Conservation (phyloP, 106 monocot species). For the Dendrobium catenatum region DNA sequence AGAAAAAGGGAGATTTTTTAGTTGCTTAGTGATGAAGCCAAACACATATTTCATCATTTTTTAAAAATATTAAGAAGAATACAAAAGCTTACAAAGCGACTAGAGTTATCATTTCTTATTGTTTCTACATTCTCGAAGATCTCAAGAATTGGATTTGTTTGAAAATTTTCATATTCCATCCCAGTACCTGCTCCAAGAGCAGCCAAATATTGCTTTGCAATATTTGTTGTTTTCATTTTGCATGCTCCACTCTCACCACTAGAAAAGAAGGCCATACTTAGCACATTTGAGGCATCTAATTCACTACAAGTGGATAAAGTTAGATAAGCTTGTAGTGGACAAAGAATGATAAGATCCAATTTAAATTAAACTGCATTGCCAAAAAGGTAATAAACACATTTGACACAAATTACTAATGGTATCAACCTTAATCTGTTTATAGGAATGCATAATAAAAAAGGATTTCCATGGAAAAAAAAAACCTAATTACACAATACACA, state of each 20-base stretch:
- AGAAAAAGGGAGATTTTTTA: background rate
- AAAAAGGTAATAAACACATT: background rate
- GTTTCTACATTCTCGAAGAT: slow-evolving; percentile 97
- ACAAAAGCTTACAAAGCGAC: slow-evolving; percentile 79
- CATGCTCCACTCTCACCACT: slow-evolving; percentile 99
- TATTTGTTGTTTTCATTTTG: slow-evolving; percentile 98
- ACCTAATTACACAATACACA: background rate
- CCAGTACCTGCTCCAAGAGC: slow-evolving; percentile 93
- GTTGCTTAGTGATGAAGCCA: background rate
- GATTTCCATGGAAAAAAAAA: background rate
- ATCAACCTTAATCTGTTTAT: background rate
- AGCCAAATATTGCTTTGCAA: slow-evolving; percentile 98
- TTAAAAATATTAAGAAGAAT: slow-evolving; percentile 3
- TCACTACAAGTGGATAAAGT: background rate
- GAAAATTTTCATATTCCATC: slow-evolving; percentile 91
- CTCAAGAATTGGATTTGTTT: slow-evolving; percentile 96
- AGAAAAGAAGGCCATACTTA: slow-evolving; percentile 8
- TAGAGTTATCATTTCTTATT: slow-evolving; percentile 89
- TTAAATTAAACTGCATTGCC: background rate
- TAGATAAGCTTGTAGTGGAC: background rate
- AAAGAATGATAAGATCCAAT: background rate
- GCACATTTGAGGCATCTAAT: background rate
- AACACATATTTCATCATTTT: background rate
- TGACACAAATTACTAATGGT: background rate
- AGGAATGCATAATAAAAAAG: background rate